A percentile compares a stretch with the other conserved stretches of the same genome.
Conservation (phyloP, 345 rosid genomes). For the Hevea brasiliensis region DNA sequence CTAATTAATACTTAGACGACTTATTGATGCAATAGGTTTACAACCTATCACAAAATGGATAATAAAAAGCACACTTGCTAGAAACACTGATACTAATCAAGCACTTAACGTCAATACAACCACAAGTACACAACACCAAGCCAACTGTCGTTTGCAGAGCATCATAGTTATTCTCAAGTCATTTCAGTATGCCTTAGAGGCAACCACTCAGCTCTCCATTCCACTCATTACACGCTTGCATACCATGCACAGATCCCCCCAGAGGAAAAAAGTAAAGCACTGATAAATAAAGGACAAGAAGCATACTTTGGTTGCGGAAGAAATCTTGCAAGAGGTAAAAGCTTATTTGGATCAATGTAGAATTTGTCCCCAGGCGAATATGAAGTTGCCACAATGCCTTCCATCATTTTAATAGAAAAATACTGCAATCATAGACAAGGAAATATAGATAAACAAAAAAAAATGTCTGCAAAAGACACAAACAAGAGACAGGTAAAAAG, state of each 20-base stretch:
- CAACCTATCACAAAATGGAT: not conserved
- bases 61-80: not conserved
- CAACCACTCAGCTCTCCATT: not conserved
- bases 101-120: not conserved
- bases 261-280: too few species aligned
- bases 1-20: too few species aligned
- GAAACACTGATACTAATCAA: not conserved
- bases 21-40: not conserved
- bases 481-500: not conserved
- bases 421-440: slow-evolving; percentile 27
- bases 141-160: not conserved
- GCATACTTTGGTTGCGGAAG: slow-evolving; percentile 90
- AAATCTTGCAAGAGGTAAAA: slow-evolving; percentile 82
- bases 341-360: slow-evolving; percentile 75
- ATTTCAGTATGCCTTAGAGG: not conserved
- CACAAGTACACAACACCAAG: not conserved
- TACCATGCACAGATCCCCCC: too few species aligned
- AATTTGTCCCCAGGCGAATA: slow-evolving; percentile 75
- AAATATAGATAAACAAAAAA: not conserved
- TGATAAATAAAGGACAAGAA: not conserved
- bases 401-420: slow-evolving; percentile 91
- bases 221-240: not conserved
- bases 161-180: not conserved
- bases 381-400: slow-evolving; percentile 90
- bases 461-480: not conserved